phyloP scores from a whole-genome alignment of 2,329 filamentous ascomycete genomes.

The Coleophoma eucalyptorum region DNA sequence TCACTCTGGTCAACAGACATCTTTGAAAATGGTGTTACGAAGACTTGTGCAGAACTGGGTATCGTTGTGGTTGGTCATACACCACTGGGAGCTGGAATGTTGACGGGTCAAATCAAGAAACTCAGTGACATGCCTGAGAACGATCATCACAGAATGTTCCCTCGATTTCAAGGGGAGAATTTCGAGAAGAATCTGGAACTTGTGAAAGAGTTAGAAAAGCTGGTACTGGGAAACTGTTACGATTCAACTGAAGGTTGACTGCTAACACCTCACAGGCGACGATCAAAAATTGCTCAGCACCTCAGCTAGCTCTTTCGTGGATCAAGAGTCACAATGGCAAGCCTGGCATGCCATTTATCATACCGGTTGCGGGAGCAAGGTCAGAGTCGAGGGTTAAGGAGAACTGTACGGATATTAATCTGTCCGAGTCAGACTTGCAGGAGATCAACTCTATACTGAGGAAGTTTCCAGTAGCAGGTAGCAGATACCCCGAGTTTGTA shows the following conservation, averaged over 20 bases:
- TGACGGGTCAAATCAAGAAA: slow-evolving; percentile 46
- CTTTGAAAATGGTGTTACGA: slow-evolving; percentile 29
- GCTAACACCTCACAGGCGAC: slow-evolving; percentile 32
- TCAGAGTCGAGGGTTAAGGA: slow-evolving; percentile 23
- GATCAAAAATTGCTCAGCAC: slow-evolving; percentile 53
- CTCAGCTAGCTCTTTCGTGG: slow-evolving; percentile 50
- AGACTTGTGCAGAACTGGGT: slow-evolving; percentile 48
- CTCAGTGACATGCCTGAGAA: slow-evolving; percentile 48
- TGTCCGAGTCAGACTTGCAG: slow-evolving; percentile 25
- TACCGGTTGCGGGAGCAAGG: slow-evolving; percentile 28
- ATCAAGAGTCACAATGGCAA: slow-evolving; percentile 8
- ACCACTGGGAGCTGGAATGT: slow-evolving; percentile 59
- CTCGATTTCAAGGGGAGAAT: slow-evolving; percentile 58
- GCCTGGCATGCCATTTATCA: slow-evolving; percentile 12
- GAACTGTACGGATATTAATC: slow-evolving; percentile 22
- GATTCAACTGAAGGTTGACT: background rate
- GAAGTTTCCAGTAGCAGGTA: slow-evolving; percentile 12
- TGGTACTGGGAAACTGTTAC: slow-evolving; percentile 24
- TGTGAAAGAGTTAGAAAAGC: slow-evolving; percentile 47
- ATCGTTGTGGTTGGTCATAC: slow-evolving; percentile 64
- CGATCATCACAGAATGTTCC: slow-evolving; percentile 53
- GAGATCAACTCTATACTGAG: slow-evolving; percentile 23
- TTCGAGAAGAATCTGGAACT: slow-evolving; percentile 62
- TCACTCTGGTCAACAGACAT: slow-evolving; percentile 32
- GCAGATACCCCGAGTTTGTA: slow-evolving; percentile 9